Evolutionary conservation across 495 filamentous ascomycete species (phyloP).

Genomic region (Penicillium nucicola): DNA sequence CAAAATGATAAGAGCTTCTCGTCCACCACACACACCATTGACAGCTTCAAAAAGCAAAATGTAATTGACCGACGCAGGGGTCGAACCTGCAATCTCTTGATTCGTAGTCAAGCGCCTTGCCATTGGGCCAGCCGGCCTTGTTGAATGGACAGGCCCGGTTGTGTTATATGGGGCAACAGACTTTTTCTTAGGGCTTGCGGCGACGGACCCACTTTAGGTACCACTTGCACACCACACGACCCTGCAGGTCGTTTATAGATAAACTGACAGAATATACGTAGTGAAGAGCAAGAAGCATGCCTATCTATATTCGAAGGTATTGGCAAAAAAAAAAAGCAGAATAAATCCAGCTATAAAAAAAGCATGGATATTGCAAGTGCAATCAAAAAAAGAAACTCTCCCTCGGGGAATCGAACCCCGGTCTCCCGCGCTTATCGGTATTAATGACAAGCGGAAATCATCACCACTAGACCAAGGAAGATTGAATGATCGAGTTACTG

Average conservation of each 20-base stretch:
- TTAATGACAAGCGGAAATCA: conserved; percentile 55
- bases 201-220: not conserved
- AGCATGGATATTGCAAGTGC: too few species aligned
- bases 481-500: conserved; percentile 23
- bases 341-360: not conserved
- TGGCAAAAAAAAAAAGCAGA: not conserved
- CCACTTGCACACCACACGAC: too few species aligned
- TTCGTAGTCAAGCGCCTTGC: conserved; percentile 72
- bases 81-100: conserved; percentile 56
- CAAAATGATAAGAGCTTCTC: too few species aligned
- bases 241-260: too few species aligned
- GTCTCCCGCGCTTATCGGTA: conserved; percentile 46
- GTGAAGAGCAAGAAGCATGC: too few species aligned
- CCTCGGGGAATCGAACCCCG: conserved; percentile 54
- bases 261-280: too few species aligned
- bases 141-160: not conserved
- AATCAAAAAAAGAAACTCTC: conserved; percentile 39
- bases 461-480: conserved; percentile 50
- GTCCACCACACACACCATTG: too few species aligned
- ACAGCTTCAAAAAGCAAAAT: conserved; percentile 6
- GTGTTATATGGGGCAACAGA: not conserved
- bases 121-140: conserved; percentile 57
- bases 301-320: too few species aligned
- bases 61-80: conserved; percentile 38
- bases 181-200: not conserved